A percentile compares a stretch with the other conserved stretches of the same genome.
Evolutionary conservation across 176 grass and related monocot species (phyloP).

Genomic region (Avena eriantha): DNA sequence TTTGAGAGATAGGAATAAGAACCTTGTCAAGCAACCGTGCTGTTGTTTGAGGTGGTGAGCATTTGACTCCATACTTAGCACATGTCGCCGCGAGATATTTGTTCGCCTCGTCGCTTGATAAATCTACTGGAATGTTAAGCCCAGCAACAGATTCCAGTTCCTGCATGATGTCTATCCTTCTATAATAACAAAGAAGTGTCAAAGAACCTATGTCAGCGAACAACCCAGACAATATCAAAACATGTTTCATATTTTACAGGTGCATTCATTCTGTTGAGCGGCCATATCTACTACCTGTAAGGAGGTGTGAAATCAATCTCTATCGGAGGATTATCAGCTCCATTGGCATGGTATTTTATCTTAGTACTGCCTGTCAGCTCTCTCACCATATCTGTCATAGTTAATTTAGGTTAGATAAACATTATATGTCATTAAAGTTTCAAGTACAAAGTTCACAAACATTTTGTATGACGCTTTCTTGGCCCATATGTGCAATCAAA

Average conservation of each 20-base stretch:
- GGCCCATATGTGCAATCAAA: not conserved
- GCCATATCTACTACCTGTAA: conserved; percentile 54
- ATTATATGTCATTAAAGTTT: not conserved
- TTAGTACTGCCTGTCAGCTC: conserved; percentile 78
- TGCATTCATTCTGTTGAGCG: not conserved
- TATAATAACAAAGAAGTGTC: conserved; percentile 37
- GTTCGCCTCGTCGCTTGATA: conserved; percentile 72
- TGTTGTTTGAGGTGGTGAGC: conserved; percentile 85
- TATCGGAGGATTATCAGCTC: conserved; percentile 71
- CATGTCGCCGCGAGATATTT: conserved; percentile 64
- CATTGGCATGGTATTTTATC: conserved; percentile 83
- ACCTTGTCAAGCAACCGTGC: conserved; percentile 91
- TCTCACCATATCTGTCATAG: conserved; percentile 65
- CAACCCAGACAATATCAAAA: not conserved
- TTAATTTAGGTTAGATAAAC: conserved; percentile 24
- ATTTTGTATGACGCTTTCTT: not conserved
- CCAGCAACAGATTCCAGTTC: conserved; percentile 65
- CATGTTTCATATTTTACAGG: not conserved
- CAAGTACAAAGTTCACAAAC: not conserved
- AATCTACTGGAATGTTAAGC: conserved; percentile 73
- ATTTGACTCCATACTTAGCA: conserved; percentile 75
- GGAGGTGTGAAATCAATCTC: conserved; percentile 93
- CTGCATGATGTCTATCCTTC: conserved; percentile 81
- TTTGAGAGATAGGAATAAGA: not conserved
- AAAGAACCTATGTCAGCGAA: conserved; percentile 11